Evolutionary conservation across 257 asterid genomes (phyloP), one percentile per base, ranked within the genome.

Genomic region (Gentiana macrophylla): DNA sequence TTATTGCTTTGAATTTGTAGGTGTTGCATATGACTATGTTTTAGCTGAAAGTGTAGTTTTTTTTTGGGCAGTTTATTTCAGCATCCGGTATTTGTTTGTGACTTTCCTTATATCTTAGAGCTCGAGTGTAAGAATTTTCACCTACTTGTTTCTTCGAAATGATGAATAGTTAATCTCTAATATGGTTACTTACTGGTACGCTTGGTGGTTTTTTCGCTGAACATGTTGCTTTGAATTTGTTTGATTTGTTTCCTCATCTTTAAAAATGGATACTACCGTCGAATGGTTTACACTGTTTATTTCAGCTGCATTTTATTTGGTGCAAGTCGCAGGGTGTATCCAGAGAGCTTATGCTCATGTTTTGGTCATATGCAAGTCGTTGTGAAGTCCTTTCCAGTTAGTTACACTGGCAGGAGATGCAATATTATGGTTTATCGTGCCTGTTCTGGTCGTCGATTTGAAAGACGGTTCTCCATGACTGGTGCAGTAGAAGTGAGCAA

Each of bases 301-400:
- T 33, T 5, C 49, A 35, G 38, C n/a, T 56, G 37, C 52, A 38
- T 35, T 33, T 44, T 51, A 52, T 58, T 59, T 49, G 48, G 56
- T 45, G 49, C 13, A 60, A 49, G 59, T 67, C 66, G 38, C 79
- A 87, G 96, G 83, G 68, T 52, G 75, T 73, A 69, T 64, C 51
- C 56, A n/a, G 55, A 48, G 47, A 51, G 12, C 59, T 58, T 50
- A 50, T 63, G 60, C 62, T 41, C 66, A 37, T 66, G 54, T 59
- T 41, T 55, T 55, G 50, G 34, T 56, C 68, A 56, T 49, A 63
- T 66, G 56, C 73, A 62, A 67, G 77, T 74, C 60, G 51, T 59
- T 67, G 35, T 62, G 32, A 1, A 54, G 61, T 55, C 65, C 71
- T 50, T 62, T 50, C 54, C 55, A 61, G 52, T 55, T 53, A 62